phyloP scores from a whole-genome alignment of 345 rosid genomes.

The Garcia nutans region DNA sequence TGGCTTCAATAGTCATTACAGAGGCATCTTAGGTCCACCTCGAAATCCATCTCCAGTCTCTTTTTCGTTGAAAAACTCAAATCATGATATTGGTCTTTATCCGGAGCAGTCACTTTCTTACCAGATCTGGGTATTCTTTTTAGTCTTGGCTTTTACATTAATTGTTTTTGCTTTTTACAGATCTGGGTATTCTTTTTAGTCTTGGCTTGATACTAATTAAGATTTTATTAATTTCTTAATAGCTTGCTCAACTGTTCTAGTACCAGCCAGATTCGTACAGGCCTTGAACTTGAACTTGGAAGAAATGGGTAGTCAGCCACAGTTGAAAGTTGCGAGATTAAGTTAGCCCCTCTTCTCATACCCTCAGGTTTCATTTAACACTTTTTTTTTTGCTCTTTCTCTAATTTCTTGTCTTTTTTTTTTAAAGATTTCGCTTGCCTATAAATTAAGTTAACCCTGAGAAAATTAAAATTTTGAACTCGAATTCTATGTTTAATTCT shows the following conservation, averaged over 20 bases:
- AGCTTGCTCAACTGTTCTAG: constrained; percentile 51
- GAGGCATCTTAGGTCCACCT: constrained; percentile 33
- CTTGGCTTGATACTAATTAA: not conserved
- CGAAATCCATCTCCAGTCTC: constrained; percentile 34
- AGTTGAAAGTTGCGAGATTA: not conserved
- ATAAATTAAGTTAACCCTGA: too few species aligned
- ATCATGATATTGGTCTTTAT: constrained; percentile 25
- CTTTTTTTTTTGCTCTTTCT: too few species aligned
- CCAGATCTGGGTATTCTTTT: constrained; percentile 44
- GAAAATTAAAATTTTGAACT: not conserved
- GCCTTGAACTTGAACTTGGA: constrained; percentile 63
- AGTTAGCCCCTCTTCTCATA: constrained; percentile 30
- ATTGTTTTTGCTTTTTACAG: too few species aligned
- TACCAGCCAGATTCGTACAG: constrained; percentile 75
- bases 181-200: too few species aligned
- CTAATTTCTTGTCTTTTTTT: too few species aligned
- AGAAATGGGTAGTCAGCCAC: constrained; percentile 35
- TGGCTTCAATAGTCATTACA: constrained; percentile 2
- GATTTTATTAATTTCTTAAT: constrained; percentile 11
- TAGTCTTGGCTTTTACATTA: too few species aligned
- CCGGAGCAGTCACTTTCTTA: constrained; percentile 40
- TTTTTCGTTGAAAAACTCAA: constrained; percentile 29
- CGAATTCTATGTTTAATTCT: not conserved
- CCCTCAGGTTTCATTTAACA: too few species aligned
- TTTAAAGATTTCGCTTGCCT: too few species aligned